Evolutionary conservation across 768 basidiomycete species (phyloP).

Genomic region (Dioszegia aurantiaca): DNA sequence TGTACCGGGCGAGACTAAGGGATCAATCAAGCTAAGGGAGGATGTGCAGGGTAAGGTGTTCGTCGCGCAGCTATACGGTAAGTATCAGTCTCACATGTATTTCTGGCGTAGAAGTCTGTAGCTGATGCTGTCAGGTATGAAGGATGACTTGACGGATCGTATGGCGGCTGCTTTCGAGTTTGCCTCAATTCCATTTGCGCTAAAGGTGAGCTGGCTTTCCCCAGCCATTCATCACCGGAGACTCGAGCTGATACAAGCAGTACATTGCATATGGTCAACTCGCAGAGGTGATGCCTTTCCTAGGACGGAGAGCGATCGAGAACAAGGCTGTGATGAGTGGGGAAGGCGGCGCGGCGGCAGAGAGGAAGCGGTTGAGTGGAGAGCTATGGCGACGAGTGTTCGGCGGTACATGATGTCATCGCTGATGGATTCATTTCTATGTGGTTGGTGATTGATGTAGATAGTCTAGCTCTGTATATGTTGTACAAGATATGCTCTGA

Average conservation of each 20-base stretch:
- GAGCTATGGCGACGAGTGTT: constrained; percentile 58
- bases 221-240: constrained; percentile 44
- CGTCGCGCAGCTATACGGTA: constrained; percentile 81
- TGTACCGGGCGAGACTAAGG: constrained; percentile 6
- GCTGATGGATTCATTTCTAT: too few relatives aligned
- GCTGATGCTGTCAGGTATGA: constrained; percentile 72
- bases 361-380: constrained; percentile 60
- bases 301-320: constrained; percentile 82
- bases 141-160: constrained; percentile 72
- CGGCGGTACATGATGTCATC: constrained; percentile 9
- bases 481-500: too few relatives aligned
- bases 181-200: constrained; percentile 63
- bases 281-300: constrained; percentile 70
- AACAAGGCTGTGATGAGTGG: constrained; percentile 82
- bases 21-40: constrained; percentile 55
- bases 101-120: neutral
- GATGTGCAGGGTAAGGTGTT: constrained; percentile 66
- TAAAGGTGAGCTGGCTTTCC: constrained; percentile 60
- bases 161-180: constrained; percentile 60
- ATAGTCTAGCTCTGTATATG: too few relatives aligned
- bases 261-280: constrained; percentile 41
- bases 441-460: too few relatives aligned
- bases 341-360: constrained; percentile 63
- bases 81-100: constrained; percentile 32
- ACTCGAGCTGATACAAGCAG: constrained; percentile 15